phyloP scores from a whole-genome alignment of 2,329 filamentous ascomycete genomes.

The Parastagonospora avenae region DNA sequence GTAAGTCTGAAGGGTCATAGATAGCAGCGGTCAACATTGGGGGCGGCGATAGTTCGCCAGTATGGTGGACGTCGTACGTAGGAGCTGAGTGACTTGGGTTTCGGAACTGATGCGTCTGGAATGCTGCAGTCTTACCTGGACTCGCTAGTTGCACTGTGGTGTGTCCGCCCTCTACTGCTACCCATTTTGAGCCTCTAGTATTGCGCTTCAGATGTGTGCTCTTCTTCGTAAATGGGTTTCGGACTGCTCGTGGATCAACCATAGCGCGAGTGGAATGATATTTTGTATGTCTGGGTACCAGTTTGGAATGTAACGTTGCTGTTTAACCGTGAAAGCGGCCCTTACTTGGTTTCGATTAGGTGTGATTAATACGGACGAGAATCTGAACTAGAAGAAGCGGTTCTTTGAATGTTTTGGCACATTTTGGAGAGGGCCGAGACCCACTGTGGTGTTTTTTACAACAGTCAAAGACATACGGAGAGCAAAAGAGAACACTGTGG shows the following conservation, averaged over 20 bases:
- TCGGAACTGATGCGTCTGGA: neutral
- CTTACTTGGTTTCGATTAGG: no score
- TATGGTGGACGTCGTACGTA: no score
- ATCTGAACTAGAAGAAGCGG: neutral
- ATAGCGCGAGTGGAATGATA: neutral
- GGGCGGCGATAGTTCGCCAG: neutral
- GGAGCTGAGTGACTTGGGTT: neutral
- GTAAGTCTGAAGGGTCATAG: neutral
- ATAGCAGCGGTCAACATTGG: neutral
- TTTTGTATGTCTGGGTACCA: neutral
- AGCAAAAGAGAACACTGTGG: neutral
- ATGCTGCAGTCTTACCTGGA: neutral
- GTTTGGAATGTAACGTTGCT: neutral
- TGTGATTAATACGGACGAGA: neutral
- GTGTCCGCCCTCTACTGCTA: neutral
- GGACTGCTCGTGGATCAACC: conserved; percentile 4
- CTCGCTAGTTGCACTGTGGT: neutral
- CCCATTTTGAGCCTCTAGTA: conserved; percentile 7
- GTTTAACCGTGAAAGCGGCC: no score
- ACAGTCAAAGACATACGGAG: no score
- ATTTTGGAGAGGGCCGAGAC: no score
- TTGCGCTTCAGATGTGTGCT: conserved; percentile 7
- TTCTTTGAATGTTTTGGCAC: neutral
- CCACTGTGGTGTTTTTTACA: no score
- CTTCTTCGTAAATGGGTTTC: conserved; percentile 9